Percentiles rank a stretch among this genome's conserved stretches.
phyloP scores from a whole-genome alignment of 225 moss, liverwort and hornwort genomes.

The Pseudoscleropodium purum region DNA sequence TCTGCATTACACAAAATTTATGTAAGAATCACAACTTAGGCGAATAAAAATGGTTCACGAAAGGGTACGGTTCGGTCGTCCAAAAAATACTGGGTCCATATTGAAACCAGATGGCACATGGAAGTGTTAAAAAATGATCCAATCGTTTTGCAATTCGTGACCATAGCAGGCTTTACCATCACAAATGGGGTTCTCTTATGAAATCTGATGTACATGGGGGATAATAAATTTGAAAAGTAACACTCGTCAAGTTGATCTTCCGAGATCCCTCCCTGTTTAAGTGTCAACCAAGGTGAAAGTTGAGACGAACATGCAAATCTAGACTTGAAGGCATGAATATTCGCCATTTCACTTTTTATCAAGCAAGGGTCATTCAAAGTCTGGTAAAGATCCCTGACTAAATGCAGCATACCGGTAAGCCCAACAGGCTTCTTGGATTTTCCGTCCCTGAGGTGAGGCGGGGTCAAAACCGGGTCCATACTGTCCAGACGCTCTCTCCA shows the following conservation, averaged over 20 bases:
- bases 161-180: neutral
- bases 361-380: neutral
- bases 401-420: slow-evolving; percentile 55
- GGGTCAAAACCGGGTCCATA: slow-evolving; percentile 88
- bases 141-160: neutral
- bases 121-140: neutral
- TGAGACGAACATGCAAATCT: neutral
- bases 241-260: neutral
- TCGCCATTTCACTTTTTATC: neutral
- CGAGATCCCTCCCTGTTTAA: neutral
- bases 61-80: neutral
- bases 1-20: slow-evolving; percentile 20
- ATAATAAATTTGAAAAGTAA: neutral
- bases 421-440: slow-evolving; percentile 70
- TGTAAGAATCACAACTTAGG: neutral
- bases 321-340: neutral
- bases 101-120: neutral
- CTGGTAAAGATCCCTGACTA: neutral
- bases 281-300: neutral
- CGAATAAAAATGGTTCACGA: neutral
- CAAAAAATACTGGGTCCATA: neutral
- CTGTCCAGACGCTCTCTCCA: slow-evolving; percentile 71
- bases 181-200: neutral
- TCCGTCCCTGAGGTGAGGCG: slow-evolving; percentile 52
- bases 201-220: neutral